These are phyloP conservation scores for Coemansia sp. DNA, from an alignment of 192 early-diverging fungal species.

Conservation along the genomic window DNA sequence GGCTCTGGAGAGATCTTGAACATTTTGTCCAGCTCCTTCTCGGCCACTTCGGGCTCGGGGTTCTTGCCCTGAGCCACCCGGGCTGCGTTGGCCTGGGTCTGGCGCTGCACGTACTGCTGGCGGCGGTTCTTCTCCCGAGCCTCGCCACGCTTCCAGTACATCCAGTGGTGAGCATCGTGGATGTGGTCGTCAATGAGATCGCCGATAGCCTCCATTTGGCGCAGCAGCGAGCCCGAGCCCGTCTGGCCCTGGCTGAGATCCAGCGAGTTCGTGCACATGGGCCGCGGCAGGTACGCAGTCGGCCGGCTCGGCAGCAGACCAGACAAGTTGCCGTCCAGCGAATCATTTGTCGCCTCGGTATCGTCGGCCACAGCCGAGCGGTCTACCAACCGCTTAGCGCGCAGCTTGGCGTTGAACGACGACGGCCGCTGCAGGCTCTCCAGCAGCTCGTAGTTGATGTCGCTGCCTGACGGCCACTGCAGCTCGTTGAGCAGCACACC, in stretches of 20 bases:
- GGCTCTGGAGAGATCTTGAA: conserved; percentile 82
- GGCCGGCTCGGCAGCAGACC: conserved; percentile 45
- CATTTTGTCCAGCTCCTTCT: conserved; percentile 57
- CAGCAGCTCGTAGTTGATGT: conserved; percentile 61
- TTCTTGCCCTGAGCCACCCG: conserved; percentile 65
- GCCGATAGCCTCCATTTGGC: conserved; percentile 72
- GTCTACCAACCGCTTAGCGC: conserved; percentile 56
- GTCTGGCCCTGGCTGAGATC: conserved; percentile 62
- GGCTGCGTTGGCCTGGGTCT: conserved; percentile 74
- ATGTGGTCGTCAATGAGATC: conserved; percentile 91
- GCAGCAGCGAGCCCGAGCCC: conserved; percentile 25
- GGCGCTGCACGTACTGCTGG: conserved; percentile 58
- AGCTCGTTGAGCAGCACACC: conserved; percentile 76
- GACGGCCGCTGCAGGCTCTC: conserved; percentile 61
- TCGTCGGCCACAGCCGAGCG: conserved; percentile 66
- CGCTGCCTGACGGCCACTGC: conserved; percentile 48
- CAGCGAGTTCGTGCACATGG: conserved; percentile 65
- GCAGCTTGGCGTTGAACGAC: conserved; percentile 60
- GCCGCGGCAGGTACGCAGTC: conserved; percentile 53
- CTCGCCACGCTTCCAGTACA: conserved; percentile 91
- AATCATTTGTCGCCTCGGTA: conserved; percentile 28
- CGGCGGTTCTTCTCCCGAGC: conserved; percentile 83
- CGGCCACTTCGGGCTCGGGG: conserved; percentile 75
- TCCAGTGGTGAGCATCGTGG: conserved; percentile 88
- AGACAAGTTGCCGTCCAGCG: conserved; percentile 39